A percentile compares a stretch with the other conserved stretches of the same genome.
Conservation (phyloP, 176 grass and related monocot genomes). For the Pontederia crassipes region DNA sequence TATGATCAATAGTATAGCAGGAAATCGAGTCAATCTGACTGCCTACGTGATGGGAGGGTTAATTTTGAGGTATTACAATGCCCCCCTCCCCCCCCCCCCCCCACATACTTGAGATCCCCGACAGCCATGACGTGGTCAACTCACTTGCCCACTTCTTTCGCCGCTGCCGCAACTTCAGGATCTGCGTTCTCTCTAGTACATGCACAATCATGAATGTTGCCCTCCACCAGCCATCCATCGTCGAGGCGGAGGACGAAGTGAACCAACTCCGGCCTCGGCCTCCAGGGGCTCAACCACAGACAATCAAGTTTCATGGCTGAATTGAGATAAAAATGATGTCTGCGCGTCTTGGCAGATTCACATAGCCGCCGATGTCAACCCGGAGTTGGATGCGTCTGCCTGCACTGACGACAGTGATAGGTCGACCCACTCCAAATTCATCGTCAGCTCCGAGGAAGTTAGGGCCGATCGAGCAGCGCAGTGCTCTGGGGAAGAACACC, state of each 20-base stretch:
- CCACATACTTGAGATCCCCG: constrained; percentile 79
- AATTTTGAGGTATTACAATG: no score
- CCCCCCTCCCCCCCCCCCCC: no score
- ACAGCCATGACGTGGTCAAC: constrained; percentile 49
- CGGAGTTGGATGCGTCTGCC: constrained; percentile 66
- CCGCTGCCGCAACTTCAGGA: constrained; percentile 3
- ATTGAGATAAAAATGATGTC: no score
- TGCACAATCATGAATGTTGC: neutral
- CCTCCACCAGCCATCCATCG: neutral
- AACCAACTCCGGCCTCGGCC: neutral
- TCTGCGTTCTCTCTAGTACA: neutral
- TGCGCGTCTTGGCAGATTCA: no score
- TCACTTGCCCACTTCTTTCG: constrained; percentile 45
- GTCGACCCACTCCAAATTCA: neutral
- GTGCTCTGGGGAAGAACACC: constrained; percentile 54
- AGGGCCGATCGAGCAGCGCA: constrained; percentile 8
- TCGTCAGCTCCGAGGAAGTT: constrained; percentile 66
- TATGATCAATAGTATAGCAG: no score
- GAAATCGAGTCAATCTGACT: no score
- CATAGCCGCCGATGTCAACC: no score
- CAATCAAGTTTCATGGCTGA: no score
- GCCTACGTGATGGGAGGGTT: no score
- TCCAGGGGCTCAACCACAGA: no score
- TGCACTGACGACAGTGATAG: constrained; percentile 62
- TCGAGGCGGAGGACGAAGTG: neutral